Percentiles rank a stretch among this genome's conserved stretches.
Evolutionary conservation across 2,329 filamentous ascomycete genomes (phyloP).

Genomic region (Grosmannia huntii): DNA sequence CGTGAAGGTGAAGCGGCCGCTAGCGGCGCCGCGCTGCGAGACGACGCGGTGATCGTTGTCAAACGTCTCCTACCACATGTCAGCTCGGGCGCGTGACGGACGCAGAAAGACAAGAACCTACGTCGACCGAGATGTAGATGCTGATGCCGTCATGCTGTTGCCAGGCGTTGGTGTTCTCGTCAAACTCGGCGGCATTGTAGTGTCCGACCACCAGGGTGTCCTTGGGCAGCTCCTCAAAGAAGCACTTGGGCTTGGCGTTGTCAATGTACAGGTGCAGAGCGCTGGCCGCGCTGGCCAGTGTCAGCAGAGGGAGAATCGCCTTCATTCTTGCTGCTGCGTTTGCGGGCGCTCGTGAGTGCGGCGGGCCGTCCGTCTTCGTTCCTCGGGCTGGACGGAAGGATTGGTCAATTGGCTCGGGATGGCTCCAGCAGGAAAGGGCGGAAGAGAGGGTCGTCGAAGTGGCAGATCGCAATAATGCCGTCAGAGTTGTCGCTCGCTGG

Average conservation of each 20-base stretch:
- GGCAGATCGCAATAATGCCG: background rate
- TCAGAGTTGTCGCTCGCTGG: background rate
- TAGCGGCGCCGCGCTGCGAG: slow-evolving; percentile 61
- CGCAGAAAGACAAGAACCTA: slow-evolving; percentile 22
- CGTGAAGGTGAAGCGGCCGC: slow-evolving; percentile 88
- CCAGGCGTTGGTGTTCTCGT: slow-evolving; percentile 57
- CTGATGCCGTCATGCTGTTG: slow-evolving; percentile 59
- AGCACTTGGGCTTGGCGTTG: slow-evolving; percentile 76
- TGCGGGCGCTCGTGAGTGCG: background rate
- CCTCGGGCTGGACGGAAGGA: background rate
- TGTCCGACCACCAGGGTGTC: slow-evolving; percentile 92
- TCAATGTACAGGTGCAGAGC: slow-evolving; percentile 96
- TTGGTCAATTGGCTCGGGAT: background rate
- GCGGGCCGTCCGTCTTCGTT: background rate
- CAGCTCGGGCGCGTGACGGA: background rate
- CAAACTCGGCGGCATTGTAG: slow-evolving; percentile 77
- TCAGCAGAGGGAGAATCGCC: slow-evolving; percentile 50
- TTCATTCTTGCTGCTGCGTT: slow-evolving; percentile 32
- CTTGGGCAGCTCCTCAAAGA: slow-evolving; percentile 96
- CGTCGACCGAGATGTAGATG: slow-evolving; percentile 85
- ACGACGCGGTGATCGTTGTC: slow-evolving; percentile 97
- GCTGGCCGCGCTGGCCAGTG: slow-evolving; percentile 53
- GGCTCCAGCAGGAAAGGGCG: background rate
- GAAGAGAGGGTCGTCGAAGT: background rate
- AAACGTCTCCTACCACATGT: slow-evolving; percentile 58